Conservation (phyloP, 2,329 filamentous ascomycete species). For the Xylariaceae sp. region DNA sequence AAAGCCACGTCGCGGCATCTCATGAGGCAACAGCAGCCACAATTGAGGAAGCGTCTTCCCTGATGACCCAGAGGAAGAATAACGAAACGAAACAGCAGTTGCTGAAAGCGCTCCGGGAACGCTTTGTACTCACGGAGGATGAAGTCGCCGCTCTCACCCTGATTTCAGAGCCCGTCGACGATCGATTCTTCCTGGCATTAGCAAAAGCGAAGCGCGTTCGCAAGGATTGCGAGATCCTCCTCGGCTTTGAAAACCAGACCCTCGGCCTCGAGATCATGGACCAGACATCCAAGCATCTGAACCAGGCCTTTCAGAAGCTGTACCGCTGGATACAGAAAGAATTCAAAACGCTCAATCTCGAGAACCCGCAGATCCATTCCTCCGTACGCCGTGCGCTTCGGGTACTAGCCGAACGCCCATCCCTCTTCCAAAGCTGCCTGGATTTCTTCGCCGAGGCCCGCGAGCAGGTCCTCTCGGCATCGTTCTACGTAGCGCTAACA, state of each 20-base stretch:
- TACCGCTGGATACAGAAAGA: conserved; percentile 94
- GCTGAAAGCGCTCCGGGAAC: conserved; percentile 69
- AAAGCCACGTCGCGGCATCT: conserved; percentile 68
- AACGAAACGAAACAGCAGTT: conserved; percentile 77
- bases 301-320: conserved; percentile 88
- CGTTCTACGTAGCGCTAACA: conserved; percentile 84
- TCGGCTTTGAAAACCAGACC: conserved; percentile 85
- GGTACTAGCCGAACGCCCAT: conserved; percentile 82
- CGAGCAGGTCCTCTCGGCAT: conserved; percentile 79
- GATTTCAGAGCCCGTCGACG: conserved; percentile 75
- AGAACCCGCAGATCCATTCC: conserved; percentile 86
- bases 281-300: conserved; percentile 78
- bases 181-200: conserved; percentile 75
- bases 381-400: conserved; percentile 79
- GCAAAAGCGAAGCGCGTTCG: conserved; percentile 80
- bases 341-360: conserved; percentile 86
- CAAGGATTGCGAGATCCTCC: conserved; percentile 79
- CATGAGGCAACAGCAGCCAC: conserved; percentile 70
- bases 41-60: conserved; percentile 68
- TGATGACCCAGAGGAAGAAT: conserved; percentile 69
- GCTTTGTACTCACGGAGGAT: conserved; percentile 81
- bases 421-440: conserved; percentile 87
- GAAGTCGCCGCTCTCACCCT: conserved; percentile 73
- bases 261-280: conserved; percentile 89
- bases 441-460: conserved; percentile 90